Base-by-base conservation (phyloP, 1,284 basidiomycete genomes). In the Leccinum pachyderme region DNA sequence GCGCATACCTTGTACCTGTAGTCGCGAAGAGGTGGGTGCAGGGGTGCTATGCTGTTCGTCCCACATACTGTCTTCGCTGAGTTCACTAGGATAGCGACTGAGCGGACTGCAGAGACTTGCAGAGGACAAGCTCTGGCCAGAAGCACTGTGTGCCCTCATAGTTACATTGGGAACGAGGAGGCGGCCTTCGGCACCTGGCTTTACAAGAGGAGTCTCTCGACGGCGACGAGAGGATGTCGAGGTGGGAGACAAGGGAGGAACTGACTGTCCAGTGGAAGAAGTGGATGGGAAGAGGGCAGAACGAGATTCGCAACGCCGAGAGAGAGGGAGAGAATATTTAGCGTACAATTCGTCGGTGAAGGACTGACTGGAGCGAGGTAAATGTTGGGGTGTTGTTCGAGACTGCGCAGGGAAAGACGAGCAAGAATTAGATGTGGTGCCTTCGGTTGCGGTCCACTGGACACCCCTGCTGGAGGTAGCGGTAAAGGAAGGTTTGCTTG, bases 151-250 rank as follows among this genome's bases (percentile, higher is more conserved):
- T n/a, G 75, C 74, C 28, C 79, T 77, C 66, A 84, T 72, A 68
- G 81, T 79, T 31, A 88, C 79, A 53, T 86, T 72, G 3, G 86
- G 86, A 0, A 88, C 86, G 5, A 87, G 76, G 2, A 89, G 75
- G 58, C 81, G 83, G 55, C 84, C 84, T 65, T 86, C 78, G 2
- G 82, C 83, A 43, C 79, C 80, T 3, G 74, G 77, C 54, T 77
- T 77, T 7, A 87, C 64, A 4, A 89, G 65, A 5, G 78, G 73
- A 1, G 80, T 78, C 65, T 83, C 84, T 31, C 75, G 75, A 45
- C 72, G 75, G 9, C 74, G 72, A 46, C 69, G 67, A 13, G 65
- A 67, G 49, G 65, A 70, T 47, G 59, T 68, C 49, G 67, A 72
- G 11, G 39, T 39, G 15, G 67, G 66, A 56, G 65, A 58, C 61